Evolutionary conservation across 495 filamentous ascomycete genomes (phyloP), one percentile per base, ranked within the genome.

Genomic region (Immersiella caudata): DNA sequence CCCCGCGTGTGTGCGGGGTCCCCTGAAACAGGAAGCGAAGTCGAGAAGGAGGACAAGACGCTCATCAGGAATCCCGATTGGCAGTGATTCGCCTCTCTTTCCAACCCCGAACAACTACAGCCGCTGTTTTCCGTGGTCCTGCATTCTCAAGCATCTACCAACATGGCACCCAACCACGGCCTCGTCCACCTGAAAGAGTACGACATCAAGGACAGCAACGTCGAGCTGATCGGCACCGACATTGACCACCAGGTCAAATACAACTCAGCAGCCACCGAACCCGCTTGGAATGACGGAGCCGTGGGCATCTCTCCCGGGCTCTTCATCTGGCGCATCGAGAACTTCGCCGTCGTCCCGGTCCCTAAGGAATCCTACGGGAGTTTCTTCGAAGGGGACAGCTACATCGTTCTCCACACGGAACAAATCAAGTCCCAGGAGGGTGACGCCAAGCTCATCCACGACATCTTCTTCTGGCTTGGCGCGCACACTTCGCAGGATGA

Each of bases 371-470:
- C 76, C 16, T 69, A 79, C 22, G 87, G 87, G 20, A 73, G 84
- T 36, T 89, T 89, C 74, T 85, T 85, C 71, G 84, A 88, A 25
- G 86, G 86, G 16, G 87, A 89, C 68, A 88, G 85, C 75, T 89
- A 86, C 69, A 87, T 89, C 65, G 75, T 89, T 18, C 76, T 89
- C 54, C 79, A 85, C 70, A 82, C 84, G 0, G 83, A 83, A 20
- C 24, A 63, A 22, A 33, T 54, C 40, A 11, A 35, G 22, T 63
- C 61, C 6, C 40, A 54, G 49, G 3, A 52, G 14, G 40, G 40
- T 0, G 46, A 54, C 1, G 21, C 50, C 18, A 83, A 83, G 65
- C 71, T 88, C 20, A 76, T 76, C 26, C 83, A 88, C 73, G 83
- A 86, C 51, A 80, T 88, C 70, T 86, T 85, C 78, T 87, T 87